phyloP scores from a whole-genome alignment of 768 basidiomycete genomes.

The Leccinum imitatum region DNA sequence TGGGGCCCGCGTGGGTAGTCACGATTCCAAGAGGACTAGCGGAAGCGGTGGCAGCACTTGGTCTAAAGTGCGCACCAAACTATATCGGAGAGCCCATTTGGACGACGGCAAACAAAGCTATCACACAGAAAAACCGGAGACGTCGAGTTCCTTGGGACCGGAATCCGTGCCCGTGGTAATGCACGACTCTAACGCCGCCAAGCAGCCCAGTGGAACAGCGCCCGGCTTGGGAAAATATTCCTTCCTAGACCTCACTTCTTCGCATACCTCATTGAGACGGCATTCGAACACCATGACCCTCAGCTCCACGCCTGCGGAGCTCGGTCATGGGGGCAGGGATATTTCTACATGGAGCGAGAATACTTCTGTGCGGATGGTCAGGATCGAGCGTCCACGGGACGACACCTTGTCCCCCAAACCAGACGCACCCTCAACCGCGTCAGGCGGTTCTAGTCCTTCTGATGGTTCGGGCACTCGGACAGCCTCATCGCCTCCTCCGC shows the following conservation, averaged over 20 bases:
- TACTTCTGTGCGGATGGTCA: conserved; percentile 18
- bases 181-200: conserved; percentile 22
- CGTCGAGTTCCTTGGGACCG: conserved; percentile 25
- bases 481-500: conserved; percentile 17
- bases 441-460: conserved; percentile 30
- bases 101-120: conserved; percentile 28
- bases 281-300: conserved; percentile 29
- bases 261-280: conserved; percentile 22
- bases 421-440: conserved; percentile 35
- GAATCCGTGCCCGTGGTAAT: conserved; percentile 33
- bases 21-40: conserved; percentile 24
- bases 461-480: conserved; percentile 21
- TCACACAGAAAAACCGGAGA: conserved; percentile 18
- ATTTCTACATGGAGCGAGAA: conserved; percentile 18
- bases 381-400: conserved; percentile 22
- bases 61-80: conserved; percentile 31
- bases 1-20: conserved; percentile 15
- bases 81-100: conserved; percentile 32
- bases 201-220: conserved; percentile 20
- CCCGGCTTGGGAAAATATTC: conserved; percentile 34
- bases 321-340: conserved; percentile 19
- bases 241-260: conserved; percentile 33
- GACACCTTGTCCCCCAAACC: conserved; percentile 20
- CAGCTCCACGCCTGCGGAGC: conserved; percentile 29
- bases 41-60: conserved; percentile 28